Conservation (phyloP, 164 flowering plant species). For the Malania oleifera region DNA sequence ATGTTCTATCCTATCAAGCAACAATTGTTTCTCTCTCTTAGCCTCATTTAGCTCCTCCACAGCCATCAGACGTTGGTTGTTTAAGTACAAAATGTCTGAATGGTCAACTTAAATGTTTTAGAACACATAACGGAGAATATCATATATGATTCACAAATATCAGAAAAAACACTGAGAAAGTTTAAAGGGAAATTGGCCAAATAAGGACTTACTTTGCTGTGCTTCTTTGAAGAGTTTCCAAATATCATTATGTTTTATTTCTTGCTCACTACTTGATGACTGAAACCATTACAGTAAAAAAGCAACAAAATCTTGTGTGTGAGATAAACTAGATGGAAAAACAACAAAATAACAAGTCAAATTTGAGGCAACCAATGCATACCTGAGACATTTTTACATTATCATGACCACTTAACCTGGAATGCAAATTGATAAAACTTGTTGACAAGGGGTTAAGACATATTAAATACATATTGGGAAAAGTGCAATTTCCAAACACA, state of each 20-base stretch:
- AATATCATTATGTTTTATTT: slow-evolving; percentile 31
- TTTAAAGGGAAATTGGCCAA: neutral
- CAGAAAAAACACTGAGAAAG: slow-evolving; percentile 6
- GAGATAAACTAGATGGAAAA: neutral
- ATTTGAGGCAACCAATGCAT: neutral
- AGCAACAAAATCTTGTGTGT: neutral
- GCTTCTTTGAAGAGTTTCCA: slow-evolving; percentile 74
- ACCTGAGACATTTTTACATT: slow-evolving; percentile 29
- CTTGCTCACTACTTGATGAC: slow-evolving; percentile 19
- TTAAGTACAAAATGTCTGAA: slow-evolving; percentile 62
- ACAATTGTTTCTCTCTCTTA: slow-evolving; percentile 40
- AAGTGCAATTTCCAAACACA: neutral
- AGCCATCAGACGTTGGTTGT: slow-evolving; percentile 63
- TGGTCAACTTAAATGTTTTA: slow-evolving; percentile 9
- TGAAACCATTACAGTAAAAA: slow-evolving; percentile 16
- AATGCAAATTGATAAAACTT: slow-evolving; percentile 7
- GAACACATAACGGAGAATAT: neutral
- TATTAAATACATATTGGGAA: neutral
- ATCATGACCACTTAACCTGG: slow-evolving; percentile 31
- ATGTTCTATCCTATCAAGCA: slow-evolving; percentile 45
- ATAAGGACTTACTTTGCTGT: slow-evolving; percentile 49
- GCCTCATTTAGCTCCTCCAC: slow-evolving; percentile 55
- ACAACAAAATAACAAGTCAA: neutral
- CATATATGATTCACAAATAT: neutral
- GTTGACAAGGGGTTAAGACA: neutral